Conservation (phyloP, 176 grass and related monocot species). For the Avena atlantica region DNA sequence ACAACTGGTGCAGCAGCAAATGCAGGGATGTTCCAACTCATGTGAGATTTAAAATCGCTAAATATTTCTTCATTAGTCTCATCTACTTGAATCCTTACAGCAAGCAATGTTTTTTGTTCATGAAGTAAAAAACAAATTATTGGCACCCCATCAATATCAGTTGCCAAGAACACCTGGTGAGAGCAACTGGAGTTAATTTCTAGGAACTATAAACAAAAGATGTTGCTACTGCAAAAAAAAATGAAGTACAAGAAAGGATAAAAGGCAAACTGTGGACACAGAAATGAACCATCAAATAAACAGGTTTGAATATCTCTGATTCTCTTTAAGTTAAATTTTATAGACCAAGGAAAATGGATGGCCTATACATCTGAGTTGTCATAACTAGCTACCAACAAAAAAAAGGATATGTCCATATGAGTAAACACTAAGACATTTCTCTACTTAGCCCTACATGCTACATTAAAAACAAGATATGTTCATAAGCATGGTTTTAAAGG, state of each 20-base stretch:
- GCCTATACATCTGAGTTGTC: neutral
- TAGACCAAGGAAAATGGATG: neutral
- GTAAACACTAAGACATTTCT: neutral
- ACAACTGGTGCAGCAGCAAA: slow-evolving; percentile 77
- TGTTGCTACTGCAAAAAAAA: slow-evolving; percentile 20
- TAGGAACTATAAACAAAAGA: slow-evolving; percentile 34
- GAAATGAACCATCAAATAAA: slow-evolving; percentile 27
- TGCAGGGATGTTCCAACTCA: slow-evolving; percentile 88
- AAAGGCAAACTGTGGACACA: slow-evolving; percentile 1
- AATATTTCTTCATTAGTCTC: slow-evolving; percentile 58
- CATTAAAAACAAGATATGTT: neutral
- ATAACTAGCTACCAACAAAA: slow-evolving; percentile 14
- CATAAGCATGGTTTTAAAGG: neutral
- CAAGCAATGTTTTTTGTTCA: slow-evolving; percentile 83
- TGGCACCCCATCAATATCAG: slow-evolving; percentile 87
- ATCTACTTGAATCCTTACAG: slow-evolving; percentile 77
- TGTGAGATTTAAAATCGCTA: slow-evolving; percentile 76
- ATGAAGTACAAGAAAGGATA: slow-evolving; percentile 3
- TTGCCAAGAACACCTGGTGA: slow-evolving; percentile 85
- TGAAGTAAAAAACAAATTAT: slow-evolving; percentile 83
- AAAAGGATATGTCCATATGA: slow-evolving; percentile 27
- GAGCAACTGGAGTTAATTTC: slow-evolving; percentile 36
- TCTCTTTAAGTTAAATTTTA: neutral
- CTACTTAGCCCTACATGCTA: neutral
- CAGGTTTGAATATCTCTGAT: neutral